Evolutionary conservation across 148 eudicot species (phyloP).

Genomic region (Rhododendron simsii): DNA sequence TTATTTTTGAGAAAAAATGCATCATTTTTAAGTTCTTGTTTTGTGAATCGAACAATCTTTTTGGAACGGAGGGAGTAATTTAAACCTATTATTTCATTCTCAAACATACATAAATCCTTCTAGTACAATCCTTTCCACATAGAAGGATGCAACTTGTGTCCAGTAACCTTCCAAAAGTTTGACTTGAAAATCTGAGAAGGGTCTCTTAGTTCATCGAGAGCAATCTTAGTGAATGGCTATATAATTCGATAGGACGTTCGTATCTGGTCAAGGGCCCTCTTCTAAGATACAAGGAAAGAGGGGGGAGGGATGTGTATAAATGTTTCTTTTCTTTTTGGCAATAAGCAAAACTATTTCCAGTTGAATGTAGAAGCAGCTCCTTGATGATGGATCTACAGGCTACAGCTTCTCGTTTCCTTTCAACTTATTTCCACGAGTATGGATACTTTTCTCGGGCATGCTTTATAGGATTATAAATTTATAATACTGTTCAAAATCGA

Average conservation of each 20-base stretch:
- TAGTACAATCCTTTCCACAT: neutral
- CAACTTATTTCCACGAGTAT: neutral
- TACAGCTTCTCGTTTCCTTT: neutral
- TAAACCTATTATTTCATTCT: neutral
- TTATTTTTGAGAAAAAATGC: too few relatives aligned
- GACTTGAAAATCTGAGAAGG: neutral
- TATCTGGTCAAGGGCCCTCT: too few relatives aligned
- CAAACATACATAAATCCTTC: neutral
- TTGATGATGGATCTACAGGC: neutral
- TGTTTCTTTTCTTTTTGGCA: neutral
- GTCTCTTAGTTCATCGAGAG: neutral
- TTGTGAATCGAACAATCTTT: too few relatives aligned
- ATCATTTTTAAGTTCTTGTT: too few relatives aligned
- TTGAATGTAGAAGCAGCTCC: neutral
- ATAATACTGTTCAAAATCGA: too few relatives aligned
- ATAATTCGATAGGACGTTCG: too few relatives aligned
- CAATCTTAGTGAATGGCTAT: neutral
- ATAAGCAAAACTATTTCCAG: neutral
- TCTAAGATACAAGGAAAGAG: neutral
- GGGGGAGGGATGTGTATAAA: neutral
- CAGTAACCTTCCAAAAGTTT: neutral
- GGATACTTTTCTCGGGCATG: neutral
- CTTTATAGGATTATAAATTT: neutral
- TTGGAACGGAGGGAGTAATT: neutral
- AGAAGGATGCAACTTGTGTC: neutral